Percentiles rank a stretch among this genome's conserved stretches.
Conservation (phyloP, 768 basidiomycete species). For the Termitomyces sp. region DNA sequence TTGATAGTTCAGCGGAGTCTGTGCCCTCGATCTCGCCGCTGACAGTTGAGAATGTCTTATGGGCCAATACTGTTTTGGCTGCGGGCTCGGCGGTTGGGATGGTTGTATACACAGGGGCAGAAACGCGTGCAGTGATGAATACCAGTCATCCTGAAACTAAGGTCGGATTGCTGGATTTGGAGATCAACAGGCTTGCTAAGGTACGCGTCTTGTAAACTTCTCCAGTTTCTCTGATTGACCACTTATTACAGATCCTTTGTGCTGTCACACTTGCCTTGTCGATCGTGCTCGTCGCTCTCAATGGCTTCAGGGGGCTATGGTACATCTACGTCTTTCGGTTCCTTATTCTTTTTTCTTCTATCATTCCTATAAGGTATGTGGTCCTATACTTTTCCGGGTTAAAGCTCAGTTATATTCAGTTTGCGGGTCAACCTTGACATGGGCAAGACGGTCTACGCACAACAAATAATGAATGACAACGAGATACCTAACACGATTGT, state of each 20-base stretch:
- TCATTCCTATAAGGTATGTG: conserved; percentile 94
- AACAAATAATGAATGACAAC: conserved; percentile 88
- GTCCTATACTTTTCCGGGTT: neutral
- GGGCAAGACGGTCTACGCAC: conserved; percentile 98
- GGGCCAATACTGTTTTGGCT: conserved; percentile 97
- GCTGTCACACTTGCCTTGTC: conserved; percentile 91
- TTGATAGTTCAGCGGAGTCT: conserved; percentile 19
- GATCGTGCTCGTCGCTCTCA: conserved; percentile 87
- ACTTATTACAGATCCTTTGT: conserved; percentile 73
- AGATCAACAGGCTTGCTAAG: conserved; percentile 95
- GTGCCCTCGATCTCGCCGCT: conserved; percentile 69
- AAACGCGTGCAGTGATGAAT: conserved; percentile 98
- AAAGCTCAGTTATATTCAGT: conserved; percentile 37
- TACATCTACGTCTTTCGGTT: conserved; percentile 97
- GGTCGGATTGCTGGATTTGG: conserved; percentile 85
- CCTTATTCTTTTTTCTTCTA: conserved; percentile 96
- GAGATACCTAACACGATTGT: conserved; percentile 97
- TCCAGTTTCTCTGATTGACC: neutral
- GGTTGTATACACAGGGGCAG: conserved; percentile 90
- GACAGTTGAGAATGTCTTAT: conserved; percentile 93
- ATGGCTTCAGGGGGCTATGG: conserved; percentile 94
- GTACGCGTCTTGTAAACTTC: conserved; percentile 47
- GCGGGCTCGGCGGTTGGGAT: conserved; percentile 92
- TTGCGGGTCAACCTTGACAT: conserved; percentile 99
- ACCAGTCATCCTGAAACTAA: conserved; percentile 97